Conservation (phyloP, 345 rosid genomes). For the Conringia planisiliqua region DNA sequence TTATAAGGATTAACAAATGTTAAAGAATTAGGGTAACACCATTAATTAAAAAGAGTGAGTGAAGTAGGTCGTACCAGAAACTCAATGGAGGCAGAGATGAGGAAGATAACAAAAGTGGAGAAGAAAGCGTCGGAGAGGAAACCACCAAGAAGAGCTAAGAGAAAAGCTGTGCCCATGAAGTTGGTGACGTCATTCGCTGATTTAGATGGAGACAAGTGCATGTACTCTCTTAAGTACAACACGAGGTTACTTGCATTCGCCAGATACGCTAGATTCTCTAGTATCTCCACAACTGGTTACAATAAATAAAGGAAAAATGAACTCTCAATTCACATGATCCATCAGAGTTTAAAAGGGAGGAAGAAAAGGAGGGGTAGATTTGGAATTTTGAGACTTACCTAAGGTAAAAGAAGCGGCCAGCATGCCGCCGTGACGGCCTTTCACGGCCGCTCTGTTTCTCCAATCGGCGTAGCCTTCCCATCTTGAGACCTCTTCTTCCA, state of each 20-base stretch:
- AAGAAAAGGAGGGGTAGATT: slow-evolving; percentile 4
- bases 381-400: slow-evolving; percentile 37
- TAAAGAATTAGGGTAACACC: neutral
- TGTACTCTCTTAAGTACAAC: slow-evolving; percentile 49
- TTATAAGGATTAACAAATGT: neutral
- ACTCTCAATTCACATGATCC: slow-evolving; percentile 17
- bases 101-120: slow-evolving; percentile 59
- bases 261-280: slow-evolving; percentile 84
- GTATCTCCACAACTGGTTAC: slow-evolving; percentile 61
- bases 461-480: slow-evolving; percentile 89
- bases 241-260: slow-evolving; percentile 88
- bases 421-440: slow-evolving; percentile 74
- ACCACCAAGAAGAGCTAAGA: slow-evolving; percentile 78
- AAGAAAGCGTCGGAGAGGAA: slow-evolving; percentile 75
- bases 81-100: slow-evolving; percentile 58
- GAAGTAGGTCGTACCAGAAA: slow-evolving; percentile 51
- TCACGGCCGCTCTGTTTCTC: slow-evolving; percentile 60
- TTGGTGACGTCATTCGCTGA: slow-evolving; percentile 72
- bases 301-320: neutral
- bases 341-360: neutral
- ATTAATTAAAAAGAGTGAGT: neutral
- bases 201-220: slow-evolving; percentile 70
- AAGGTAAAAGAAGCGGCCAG: slow-evolving; percentile 64
- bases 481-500: slow-evolving; percentile 34
- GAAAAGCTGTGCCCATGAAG: slow-evolving; percentile 89